Percentiles rank a stretch among this genome's conserved stretches.
phyloP scores from a whole-genome alignment of 305 asterid species.

The Lippia alba region DNA sequence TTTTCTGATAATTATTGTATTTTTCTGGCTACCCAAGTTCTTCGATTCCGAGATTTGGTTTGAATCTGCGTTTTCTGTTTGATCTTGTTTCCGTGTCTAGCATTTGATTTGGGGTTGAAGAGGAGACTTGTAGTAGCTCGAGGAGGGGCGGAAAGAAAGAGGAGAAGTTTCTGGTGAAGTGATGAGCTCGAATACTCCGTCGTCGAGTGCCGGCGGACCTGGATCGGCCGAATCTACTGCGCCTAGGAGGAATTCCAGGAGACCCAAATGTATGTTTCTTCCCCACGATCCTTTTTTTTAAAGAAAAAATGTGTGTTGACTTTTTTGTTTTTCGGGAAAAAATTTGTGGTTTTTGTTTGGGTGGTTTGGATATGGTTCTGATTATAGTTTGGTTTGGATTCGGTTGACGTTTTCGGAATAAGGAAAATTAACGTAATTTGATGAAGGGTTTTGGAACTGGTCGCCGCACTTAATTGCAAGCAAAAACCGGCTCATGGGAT shows the following conservation, averaged over 20 bases:
- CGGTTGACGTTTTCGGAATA: neutral
- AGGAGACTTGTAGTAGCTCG: neutral
- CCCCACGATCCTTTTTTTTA: neutral
- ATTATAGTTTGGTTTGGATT: neutral
- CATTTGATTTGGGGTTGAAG: slow-evolving; percentile 15
- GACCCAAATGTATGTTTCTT: slow-evolving; percentile 76
- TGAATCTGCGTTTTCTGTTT: slow-evolving; percentile 26
- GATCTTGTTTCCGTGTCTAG: neutral
- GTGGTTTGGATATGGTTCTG: slow-evolving; percentile 19
- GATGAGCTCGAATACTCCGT: slow-evolving; percentile 64
- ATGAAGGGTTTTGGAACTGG: slow-evolving; percentile 1
- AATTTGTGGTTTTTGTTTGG: neutral
- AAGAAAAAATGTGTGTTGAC: no score
- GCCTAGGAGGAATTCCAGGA: slow-evolving; percentile 80
- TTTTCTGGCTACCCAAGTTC: slow-evolving; percentile 15
- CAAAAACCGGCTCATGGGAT: neutral
- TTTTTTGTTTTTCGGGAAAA: neutral
- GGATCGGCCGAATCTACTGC: slow-evolving; percentile 82
- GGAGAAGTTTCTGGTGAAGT: slow-evolving; percentile 30
- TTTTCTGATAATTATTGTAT: neutral
- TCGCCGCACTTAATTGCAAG: neutral
- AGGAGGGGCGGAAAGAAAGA: slow-evolving; percentile 14
- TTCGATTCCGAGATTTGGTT: slow-evolving; percentile 20
- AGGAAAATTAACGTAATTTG: slow-evolving; percentile 18
- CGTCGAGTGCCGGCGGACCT: slow-evolving; percentile 71